Percentiles rank a stretch among this genome's conserved stretches.
Evolutionary conservation across 2,329 filamentous ascomycete genomes (phyloP).

Genomic region (Ascochyta rabiei): DNA sequence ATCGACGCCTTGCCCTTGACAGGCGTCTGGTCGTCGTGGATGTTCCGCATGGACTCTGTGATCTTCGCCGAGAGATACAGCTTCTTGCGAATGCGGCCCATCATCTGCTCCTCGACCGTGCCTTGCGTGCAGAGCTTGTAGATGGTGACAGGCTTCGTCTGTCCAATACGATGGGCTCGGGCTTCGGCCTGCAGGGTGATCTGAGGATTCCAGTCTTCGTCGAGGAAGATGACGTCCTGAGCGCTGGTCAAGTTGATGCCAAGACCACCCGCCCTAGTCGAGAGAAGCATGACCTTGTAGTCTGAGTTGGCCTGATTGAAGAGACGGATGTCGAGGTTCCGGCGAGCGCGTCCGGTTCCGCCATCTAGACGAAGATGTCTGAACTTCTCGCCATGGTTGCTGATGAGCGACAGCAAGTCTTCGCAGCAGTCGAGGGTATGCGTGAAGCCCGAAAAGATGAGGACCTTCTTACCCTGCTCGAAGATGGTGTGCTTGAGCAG

Average conservation of each 20-base stretch:
- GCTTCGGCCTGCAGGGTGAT: constrained; percentile 61
- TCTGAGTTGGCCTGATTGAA: constrained; percentile 56
- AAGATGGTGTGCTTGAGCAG: constrained; percentile 57
- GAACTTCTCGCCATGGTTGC: constrained; percentile 50
- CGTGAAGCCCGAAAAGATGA: constrained; percentile 64
- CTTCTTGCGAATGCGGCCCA: constrained; percentile 65
- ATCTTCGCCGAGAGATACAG: constrained; percentile 66
- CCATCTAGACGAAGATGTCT: constrained; percentile 60
- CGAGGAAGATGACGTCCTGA: constrained; percentile 62
- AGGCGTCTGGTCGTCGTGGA: constrained; percentile 50
- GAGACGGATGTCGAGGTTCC: constrained; percentile 60
- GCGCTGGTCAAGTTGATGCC: constrained; percentile 62
- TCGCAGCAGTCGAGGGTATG: constrained; percentile 59
- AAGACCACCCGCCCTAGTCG: constrained; percentile 61
- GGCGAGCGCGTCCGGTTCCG: constrained; percentile 53
- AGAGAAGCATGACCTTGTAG: constrained; percentile 62
- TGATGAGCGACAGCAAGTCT: constrained; percentile 56
- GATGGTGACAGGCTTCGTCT: constrained; percentile 60
- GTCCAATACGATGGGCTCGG: constrained; percentile 61
- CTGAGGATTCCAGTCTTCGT: constrained; percentile 63
- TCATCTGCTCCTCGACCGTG: constrained; percentile 65
- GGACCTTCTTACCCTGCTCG: constrained; percentile 58
- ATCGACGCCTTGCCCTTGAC: constrained; percentile 25
- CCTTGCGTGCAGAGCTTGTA: constrained; percentile 64
- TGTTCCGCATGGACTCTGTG: constrained; percentile 63